Evolutionary conservation across 2,329 filamentous ascomycete genomes (phyloP), one percentile per base, ranked within the genome.

Genomic region (Metarhizium guizhouense): DNA sequence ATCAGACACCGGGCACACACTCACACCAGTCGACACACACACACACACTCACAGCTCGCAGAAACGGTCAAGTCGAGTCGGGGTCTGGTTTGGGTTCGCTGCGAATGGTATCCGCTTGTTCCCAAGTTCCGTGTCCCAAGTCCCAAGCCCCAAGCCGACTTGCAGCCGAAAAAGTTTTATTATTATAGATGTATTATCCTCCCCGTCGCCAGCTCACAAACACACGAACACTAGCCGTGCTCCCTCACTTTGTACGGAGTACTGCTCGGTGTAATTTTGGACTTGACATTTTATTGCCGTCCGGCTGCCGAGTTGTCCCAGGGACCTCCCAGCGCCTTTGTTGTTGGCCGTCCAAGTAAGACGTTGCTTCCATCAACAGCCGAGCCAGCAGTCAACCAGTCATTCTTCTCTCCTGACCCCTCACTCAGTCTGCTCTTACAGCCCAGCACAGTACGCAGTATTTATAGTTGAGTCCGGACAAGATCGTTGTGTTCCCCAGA

Each of bases 101-200:
- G 13, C 40, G 50, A 56, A 53, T 65, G 50, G 13, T 62, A 58
- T 49, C 16, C 25, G 29, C 20, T 48, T 42, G 16, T 45, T 20
- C n/a, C 42, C 42, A 10, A 20, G 2, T 18, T 18, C 42, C 16
- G 6, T 16, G 38, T 5, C n/a, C 42, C 42, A 6, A 45, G 42
- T 51, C 48, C 48, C 60, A 61, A 62, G 56, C 60, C 59, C 61
- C 58, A 62, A 61, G 64, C 65, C 62, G 63, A 64, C 10, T 34
- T 4, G 62, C 62, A 64, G 59, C 54, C 14, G 40, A 13, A 60
- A 40, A 40, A 16, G 38, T 40, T 14, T 13, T 40, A 11, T 40
- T 40, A 40, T 40, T 11, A 13, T 14, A 40, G 34, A 36, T 36
- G 13, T 40, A 40, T 40, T 62, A 51, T 55, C 53, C 47, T 40